Base-by-base conservation (phyloP, 495 filamentous ascomycete genomes). In the Aspergillus carlsbadensis region DNA sequence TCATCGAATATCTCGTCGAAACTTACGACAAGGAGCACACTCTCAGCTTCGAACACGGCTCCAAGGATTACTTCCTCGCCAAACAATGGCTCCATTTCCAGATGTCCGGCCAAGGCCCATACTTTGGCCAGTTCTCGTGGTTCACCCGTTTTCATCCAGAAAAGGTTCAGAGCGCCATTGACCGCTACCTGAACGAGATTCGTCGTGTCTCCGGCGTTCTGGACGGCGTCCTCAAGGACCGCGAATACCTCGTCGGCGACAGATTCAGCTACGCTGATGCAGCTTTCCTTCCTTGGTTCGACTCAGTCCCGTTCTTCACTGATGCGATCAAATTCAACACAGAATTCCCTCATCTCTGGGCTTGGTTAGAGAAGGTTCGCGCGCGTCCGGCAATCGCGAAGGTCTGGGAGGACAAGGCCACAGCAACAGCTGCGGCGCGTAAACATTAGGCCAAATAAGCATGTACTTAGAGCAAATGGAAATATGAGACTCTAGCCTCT, bases 61-160 rank as follows among this genome's bases (percentile, higher is more conserved):
- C 77, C 1, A 67, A 66, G 20, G 81, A 85, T 47, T 74, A 70
- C 45, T 81, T 76, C 65, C 70, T 71, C 2, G 73, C 77, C 33
- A 83, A 84, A 62, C 87, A 90, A 63, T 90, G 81, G 78, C 74
- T 89, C 1, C 78, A 78, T 65, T 89, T 83, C 73, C 87, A 90
- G 70, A 72, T 78, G 61, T 79, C 77, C 2, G 85, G 86, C n/a
- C 87, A 90, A 66, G 87, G 84, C 1, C 86, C 86, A 0, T 89
- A 87, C 70, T 89, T 77, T 60, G 82, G 84, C 17, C 83, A 86
- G 63, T 72, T 71, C 0, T 59, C 65, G 5, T 85, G 81, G 81
- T 85, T 90, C 70, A 65, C 48, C 6, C 58, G 58, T 8, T 77
- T 61, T 58, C 84, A 90, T 70, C 35, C 75, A 0, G 84, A 87